Evolutionary conservation across 139 green algal genomes (phyloP), one percentile per base, ranked within the genome.

Genomic region (Tetraselmis striata): DNA sequence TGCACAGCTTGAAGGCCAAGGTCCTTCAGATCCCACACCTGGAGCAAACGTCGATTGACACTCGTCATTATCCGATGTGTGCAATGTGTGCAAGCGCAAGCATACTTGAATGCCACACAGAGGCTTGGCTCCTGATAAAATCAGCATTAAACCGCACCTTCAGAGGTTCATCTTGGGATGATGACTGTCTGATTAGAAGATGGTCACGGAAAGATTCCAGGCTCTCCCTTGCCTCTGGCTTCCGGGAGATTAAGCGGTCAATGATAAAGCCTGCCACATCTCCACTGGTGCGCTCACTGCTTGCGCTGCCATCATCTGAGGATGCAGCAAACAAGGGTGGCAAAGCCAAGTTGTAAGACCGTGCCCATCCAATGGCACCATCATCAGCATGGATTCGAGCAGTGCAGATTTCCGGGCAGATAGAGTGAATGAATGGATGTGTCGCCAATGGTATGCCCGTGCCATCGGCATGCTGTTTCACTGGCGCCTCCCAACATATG

Each of bases 1-100:
- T 96, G 92, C 28, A 89, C 81, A 0, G 95, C 95, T 84, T 98
- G 95, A 1, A 99, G 78, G 0, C 96, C 95, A 28, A 98, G 79
- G 76, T 97, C 91, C 31, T 94, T 93, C 29, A 98, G 82, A 31
- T 98, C 89, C 93, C 93, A 96, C 77, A 96, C 90, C 88, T 94
- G 81, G 30, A 32, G 5, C 2, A 29, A 24, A 26, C n/a, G n/a
- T n/a, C n/a, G n/a, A n/a, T n/a, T n/a, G n/a, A n/a, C n/a, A n/a
- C n/a, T n/a, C n/a, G n/a, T n/a, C n/a, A n/a, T n/a, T n/a, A n/a
- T n/a, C n/a, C n/a, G n/a, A n/a, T n/a, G n/a, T 77, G 31, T 32
- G 2, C 23, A 30, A 30, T 1, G 28, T 27, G 22, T 75, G 31
- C 32, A 27, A 59, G 1, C 2, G 26, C 1, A 81, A 28, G 28